These are phyloP conservation scores for Suhomyces canberraensis DNA, from an alignment of 805 yeast species.

Conservation along the genomic window DNA sequence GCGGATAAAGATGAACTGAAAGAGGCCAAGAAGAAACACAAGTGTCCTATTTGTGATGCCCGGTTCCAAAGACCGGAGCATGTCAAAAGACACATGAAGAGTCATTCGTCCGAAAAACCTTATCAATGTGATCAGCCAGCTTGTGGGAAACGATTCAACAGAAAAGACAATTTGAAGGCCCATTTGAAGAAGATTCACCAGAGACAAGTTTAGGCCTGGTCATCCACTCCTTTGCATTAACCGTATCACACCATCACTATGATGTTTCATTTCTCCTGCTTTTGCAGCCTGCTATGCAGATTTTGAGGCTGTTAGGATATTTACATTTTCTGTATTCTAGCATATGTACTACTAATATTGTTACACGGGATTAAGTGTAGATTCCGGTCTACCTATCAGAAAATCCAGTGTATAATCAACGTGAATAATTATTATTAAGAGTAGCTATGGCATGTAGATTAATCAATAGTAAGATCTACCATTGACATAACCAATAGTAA, in stretches of 20 bases:
- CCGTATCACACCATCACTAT: not conserved
- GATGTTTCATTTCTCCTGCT: not conserved
- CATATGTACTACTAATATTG: not conserved
- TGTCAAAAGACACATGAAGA: constrained; percentile 61
- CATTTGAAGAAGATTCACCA: constrained; percentile 61
- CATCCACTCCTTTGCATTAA: not conserved
- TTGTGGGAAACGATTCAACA: constrained; percentile 55
- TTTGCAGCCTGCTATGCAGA: not conserved
- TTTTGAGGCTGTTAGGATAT: not conserved
- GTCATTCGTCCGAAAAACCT: constrained; percentile 58
- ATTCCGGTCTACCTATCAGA: too few relatives aligned
- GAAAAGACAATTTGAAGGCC: constrained; percentile 59
- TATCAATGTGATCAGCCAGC: constrained; percentile 49
- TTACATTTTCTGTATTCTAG: not conserved
- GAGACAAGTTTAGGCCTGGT: constrained; percentile 10
- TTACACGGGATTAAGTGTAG: not conserved
- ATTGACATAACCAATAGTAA: too few relatives aligned
- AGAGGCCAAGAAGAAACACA: constrained; percentile 55
- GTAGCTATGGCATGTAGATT: too few relatives aligned
- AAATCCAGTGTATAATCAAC: too few relatives aligned
- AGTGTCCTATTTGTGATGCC: constrained; percentile 62
- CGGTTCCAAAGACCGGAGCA: constrained; percentile 70
- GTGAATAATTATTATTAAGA: too few relatives aligned
- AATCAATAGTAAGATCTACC: too few relatives aligned
- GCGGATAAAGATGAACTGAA: constrained; percentile 28